Conservation (phyloP, 2,329 filamentous ascomycete species). For the Colletotrichum tropicicola region DNA sequence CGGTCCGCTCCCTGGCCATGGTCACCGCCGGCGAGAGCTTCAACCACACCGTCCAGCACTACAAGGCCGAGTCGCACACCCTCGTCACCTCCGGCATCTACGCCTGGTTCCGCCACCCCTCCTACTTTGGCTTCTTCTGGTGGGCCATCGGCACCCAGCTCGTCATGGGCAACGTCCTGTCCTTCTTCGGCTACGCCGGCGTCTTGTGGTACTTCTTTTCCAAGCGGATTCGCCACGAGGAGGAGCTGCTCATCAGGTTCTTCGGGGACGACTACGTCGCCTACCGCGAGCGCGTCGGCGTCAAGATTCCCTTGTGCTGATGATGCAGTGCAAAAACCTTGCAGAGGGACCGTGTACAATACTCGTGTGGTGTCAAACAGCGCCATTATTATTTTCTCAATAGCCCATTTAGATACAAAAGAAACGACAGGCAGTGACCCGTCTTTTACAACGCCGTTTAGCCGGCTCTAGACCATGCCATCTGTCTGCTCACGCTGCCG, state of each 20-base stretch:
- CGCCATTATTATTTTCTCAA: neutral
- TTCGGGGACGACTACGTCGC: constrained; percentile 84
- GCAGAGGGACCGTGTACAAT: neutral
- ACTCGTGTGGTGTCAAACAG: neutral
- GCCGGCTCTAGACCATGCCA: constrained; percentile 15
- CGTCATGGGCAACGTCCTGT: constrained; percentile 84
- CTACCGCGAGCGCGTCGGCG: constrained; percentile 76
- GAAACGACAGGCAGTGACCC: neutral
- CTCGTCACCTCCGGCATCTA: constrained; percentile 91
- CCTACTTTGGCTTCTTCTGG: constrained; percentile 99
- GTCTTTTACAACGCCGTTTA: neutral
- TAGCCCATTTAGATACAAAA: neutral
- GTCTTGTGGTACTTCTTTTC: constrained; percentile 91
- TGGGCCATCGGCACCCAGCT: constrained; percentile 97
- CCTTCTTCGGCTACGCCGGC: constrained; percentile 75
- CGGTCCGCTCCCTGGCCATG: constrained; percentile 85
- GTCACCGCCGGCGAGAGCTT: constrained; percentile 88
- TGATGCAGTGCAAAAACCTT: neutral
- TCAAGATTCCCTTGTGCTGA: constrained; percentile 77
- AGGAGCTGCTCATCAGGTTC: constrained; percentile 79
- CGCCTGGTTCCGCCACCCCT: constrained; percentile 79
- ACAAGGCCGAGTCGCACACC: constrained; percentile 72
- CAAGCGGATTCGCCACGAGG: constrained; percentile 78
- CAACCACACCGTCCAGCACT: constrained; percentile 85
- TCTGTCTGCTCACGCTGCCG: constrained; percentile 74